phyloP scores from a whole-genome alignment of 805 yeast genomes.

The Yamadazyma akitaensis region DNA sequence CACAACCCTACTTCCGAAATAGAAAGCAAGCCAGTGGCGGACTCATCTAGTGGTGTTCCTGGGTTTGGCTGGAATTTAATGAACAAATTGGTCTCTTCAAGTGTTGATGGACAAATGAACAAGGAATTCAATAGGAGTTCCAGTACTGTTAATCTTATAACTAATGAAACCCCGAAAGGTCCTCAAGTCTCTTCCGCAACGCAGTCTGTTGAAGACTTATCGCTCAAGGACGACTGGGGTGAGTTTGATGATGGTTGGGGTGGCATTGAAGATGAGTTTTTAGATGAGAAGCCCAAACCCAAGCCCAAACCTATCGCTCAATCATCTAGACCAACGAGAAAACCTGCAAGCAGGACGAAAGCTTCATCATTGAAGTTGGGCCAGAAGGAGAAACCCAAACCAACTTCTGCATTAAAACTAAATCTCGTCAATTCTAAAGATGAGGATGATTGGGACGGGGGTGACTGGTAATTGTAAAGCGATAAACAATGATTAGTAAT shows the following conservation, averaged over 20 bases:
- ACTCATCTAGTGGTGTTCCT: conserved; percentile 3
- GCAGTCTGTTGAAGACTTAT: not conserved
- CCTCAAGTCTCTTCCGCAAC: not conserved
- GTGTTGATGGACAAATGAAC: conserved; percentile 31
- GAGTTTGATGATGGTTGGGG: conserved; percentile 31
- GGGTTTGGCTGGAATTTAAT: conserved; percentile 38
- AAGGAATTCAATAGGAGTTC: conserved; percentile 28
- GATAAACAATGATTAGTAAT: not conserved
- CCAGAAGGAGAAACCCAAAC: conserved; percentile 16
- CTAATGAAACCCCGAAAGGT: not conserved
- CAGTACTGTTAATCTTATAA: conserved; percentile 8
- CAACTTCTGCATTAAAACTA: conserved; percentile 26
- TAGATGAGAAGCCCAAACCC: conserved; percentile 5
- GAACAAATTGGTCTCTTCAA: conserved; percentile 29
- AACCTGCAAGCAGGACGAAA: conserved; percentile 7
- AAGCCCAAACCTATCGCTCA: not conserved
- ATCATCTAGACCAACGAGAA: conserved; percentile 1
- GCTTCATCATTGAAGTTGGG: conserved; percentile 23
- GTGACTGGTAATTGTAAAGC: conserved; percentile 15
- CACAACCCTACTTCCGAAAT: conserved; percentile 17
- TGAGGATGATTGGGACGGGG: conserved; percentile 32
- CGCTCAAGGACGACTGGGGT: conserved; percentile 19
- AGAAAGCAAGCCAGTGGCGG: conserved; percentile 3
- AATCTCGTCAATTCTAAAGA: conserved; percentile 23
- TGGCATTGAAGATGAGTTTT: conserved; percentile 4